phyloP scores from a whole-genome alignment of 768 basidiomycete species.

The Lanmaoa pseudosensibilis region DNA sequence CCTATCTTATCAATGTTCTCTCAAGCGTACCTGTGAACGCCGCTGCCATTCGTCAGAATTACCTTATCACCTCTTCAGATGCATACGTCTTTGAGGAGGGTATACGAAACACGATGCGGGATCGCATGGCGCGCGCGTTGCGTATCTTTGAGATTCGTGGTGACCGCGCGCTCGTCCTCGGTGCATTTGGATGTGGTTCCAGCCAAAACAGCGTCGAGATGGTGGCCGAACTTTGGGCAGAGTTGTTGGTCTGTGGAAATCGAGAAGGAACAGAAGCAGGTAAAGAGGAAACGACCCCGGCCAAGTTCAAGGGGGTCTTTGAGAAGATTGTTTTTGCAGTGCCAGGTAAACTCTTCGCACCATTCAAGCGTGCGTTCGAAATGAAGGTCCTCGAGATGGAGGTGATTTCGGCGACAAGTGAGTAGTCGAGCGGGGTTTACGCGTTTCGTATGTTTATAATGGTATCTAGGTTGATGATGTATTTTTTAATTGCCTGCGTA shows the following conservation, averaged over 20 bases:
- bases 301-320: slow-evolving; percentile 42
- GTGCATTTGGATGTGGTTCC: slow-evolving; percentile 47
- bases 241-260: slow-evolving; percentile 40
- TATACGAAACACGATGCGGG: slow-evolving; percentile 43
- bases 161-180: slow-evolving; percentile 41
- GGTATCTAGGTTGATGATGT: not conserved
- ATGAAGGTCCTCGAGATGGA: slow-evolving; percentile 40
- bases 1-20: slow-evolving; percentile 40
- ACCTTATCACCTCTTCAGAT: slow-evolving; percentile 35
- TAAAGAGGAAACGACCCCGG: slow-evolving; percentile 19
- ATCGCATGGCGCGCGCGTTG: slow-evolving; percentile 48
- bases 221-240: slow-evolving; percentile 47
- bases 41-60: slow-evolving; percentile 40
- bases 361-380: slow-evolving; percentile 43
- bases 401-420: slow-evolving; percentile 30
- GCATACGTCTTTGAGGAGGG: slow-evolving; percentile 38
- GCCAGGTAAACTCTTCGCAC: slow-evolving; percentile 35
- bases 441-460: not conserved
- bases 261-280: slow-evolving; percentile 21
- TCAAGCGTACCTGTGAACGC: slow-evolving; percentile 47
- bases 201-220: slow-evolving; percentile 42
- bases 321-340: slow-evolving; percentile 46
- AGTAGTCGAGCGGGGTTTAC: slow-evolving; percentile 10
- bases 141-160: slow-evolving; percentile 44
- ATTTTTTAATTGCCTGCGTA: not conserved